Base-by-base conservation (phyloP, 305 asterid genomes). In the Rubia balearica region DNA sequence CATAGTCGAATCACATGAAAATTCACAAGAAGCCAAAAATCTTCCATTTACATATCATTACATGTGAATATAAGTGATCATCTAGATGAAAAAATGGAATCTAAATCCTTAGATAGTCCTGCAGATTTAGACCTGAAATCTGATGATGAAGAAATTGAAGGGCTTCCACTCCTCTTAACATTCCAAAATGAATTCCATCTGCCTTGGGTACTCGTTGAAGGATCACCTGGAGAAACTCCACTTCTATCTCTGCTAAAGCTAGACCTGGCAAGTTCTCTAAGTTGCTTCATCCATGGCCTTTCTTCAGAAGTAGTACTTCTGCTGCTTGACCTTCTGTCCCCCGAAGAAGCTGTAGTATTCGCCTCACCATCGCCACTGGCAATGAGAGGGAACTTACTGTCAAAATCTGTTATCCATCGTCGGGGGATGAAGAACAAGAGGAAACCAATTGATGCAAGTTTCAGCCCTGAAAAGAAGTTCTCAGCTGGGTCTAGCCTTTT, bases 71-170 rank as follows among this genome's bases (percentile, higher is more conserved):
- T 6, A 56, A 8, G 30, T 27, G 67, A 13, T 88, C 84, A 83
- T 69, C 83, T 90, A 74, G 96, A 82, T 73, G 96, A 90, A 81
- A 94, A 94, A 76, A 91, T 94, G 63, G 93, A 92, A 81, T 94
- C 98, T 76, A 94, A 78, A 83, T 94, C 98, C 72, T 85, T 88
- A 75, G 90, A 53, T 75, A 94, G 75, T 48, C 88, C 89, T 79
- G 72, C 85, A 38, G 96, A 82, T 75, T 87, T 94, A 57, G 96
- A 71, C 84, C 86, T 88, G 33, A 59, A 75, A 80, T 89, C 96
- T 8, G 82, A 74, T 4, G 97, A 85, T 33, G 92, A 76, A 11
- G 87, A 75, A 4, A 86, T 76, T 1, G 96, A 89, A 41, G 96
- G 87, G 80, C 96, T 89, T 55, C 89, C 97, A 53, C 96, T 90